phyloP scores from a whole-genome alignment of 306 rosid genomes.

The Lathyrus sativus region DNA sequence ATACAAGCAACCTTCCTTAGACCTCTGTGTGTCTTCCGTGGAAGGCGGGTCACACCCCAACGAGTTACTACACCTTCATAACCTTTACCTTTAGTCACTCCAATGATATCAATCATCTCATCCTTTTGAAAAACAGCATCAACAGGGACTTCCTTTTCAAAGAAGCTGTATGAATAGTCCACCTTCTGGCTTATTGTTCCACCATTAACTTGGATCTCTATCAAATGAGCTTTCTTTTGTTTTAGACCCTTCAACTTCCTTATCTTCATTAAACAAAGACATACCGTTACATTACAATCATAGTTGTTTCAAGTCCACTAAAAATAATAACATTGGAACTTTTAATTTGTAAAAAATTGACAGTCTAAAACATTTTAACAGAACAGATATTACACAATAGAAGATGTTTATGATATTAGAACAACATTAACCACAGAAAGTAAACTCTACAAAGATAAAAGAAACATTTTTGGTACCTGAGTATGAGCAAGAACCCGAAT shows the following conservation, averaged over 20 bases:
- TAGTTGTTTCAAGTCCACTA: too few species aligned
- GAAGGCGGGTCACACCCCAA: conserved; percentile 93
- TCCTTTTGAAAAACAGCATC: conserved; percentile 85
- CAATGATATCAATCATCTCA: conserved; percentile 86
- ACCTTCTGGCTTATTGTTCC: conserved; percentile 73
- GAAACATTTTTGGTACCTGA: conserved; percentile 50
- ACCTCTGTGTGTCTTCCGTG: conserved; percentile 89
- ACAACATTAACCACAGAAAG: not conserved
- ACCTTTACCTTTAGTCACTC: conserved; percentile 90
- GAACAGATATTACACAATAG: not conserved
- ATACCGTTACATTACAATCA: too few species aligned
- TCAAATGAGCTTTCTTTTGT: conserved; percentile 88
- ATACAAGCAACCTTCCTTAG: conserved; percentile 92
- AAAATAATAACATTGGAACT: too few species aligned
- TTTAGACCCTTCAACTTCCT: conserved; percentile 84
- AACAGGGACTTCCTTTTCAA: conserved; percentile 78
- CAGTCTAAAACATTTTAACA: not conserved
- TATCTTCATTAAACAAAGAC: conserved; percentile 44
- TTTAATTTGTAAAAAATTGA: too few species aligned
- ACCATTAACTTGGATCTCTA: conserved; percentile 87
- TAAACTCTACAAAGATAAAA: not conserved
- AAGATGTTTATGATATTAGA: conserved; percentile 1
- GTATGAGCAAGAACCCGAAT: conserved; percentile 82
- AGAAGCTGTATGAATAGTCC: conserved; percentile 69
- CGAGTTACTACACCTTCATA: conserved; percentile 94